These are phyloP conservation scores for Boletus subcaerulescens DNA, from an alignment of 768 basidiomycete species.

Conservation along the genomic window DNA sequence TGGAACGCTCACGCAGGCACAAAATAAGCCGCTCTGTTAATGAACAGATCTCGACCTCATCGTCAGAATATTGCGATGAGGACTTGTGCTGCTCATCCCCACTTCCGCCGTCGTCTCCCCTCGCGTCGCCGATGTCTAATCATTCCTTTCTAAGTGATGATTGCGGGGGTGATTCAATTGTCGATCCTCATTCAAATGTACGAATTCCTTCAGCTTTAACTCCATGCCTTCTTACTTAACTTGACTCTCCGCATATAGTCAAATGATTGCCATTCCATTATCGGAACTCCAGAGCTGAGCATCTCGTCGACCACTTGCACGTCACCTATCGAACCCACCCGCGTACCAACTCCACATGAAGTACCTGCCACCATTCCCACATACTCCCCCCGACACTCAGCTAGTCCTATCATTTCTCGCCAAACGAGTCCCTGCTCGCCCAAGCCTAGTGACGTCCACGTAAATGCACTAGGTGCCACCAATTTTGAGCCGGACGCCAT, in stretches of 20 bases:
- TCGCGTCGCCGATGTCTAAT: slow-evolving; percentile 41
- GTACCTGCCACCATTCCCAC: neutral
- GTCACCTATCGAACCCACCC: slow-evolving; percentile 10
- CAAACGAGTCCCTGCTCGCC: neutral
- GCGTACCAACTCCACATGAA: neutral
- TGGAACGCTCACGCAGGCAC: neutral
- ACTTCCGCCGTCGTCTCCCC: slow-evolving; percentile 43
- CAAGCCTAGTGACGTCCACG: neutral
- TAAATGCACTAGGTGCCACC: neutral
- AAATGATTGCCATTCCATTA: slow-evolving; percentile 1
- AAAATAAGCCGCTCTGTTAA: neutral
- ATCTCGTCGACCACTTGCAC: slow-evolving; percentile 6
- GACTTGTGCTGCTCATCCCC: slow-evolving; percentile 21
- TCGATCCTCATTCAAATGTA: slow-evolving; percentile 29
- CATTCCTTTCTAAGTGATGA: slow-evolving; percentile 34
- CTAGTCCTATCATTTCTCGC: neutral
- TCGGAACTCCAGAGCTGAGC: slow-evolving; percentile 12
- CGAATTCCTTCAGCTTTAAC: slow-evolving; percentile 15
- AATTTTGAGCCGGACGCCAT: neutral
- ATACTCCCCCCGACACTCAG: neutral
- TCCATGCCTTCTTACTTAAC: neutral
- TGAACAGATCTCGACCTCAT: neutral
- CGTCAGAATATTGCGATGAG: slow-evolving; percentile 14
- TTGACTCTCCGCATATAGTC: slow-evolving; percentile 12
- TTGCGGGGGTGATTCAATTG: slow-evolving; percentile 4